Conservation (phyloP, 228 moss, liverwort and hornwort species). For the Sphagnum fallax region DNA sequence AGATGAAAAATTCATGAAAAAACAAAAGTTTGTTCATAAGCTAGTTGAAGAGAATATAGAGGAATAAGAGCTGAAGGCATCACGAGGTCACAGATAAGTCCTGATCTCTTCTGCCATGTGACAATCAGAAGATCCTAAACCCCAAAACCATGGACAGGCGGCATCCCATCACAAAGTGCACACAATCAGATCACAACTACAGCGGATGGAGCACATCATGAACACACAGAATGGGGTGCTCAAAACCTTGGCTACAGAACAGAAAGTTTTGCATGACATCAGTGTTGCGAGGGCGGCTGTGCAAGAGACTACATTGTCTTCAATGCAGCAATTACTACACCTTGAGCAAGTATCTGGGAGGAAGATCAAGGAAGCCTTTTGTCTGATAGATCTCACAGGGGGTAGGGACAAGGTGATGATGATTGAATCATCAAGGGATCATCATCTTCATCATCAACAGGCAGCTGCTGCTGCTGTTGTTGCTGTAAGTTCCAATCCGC, state of each 20-base stretch:
- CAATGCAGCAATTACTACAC: constrained; percentile 36
- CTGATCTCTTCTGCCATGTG: neutral
- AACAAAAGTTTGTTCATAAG: too few relatives aligned
- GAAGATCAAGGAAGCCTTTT: constrained; percentile 29
- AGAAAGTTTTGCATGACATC: constrained; percentile 29
- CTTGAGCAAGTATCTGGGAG: constrained; percentile 43
- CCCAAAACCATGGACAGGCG: constrained; percentile 5
- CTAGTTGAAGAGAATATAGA: too few relatives aligned
- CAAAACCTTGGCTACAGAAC: constrained; percentile 26
- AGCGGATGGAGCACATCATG: constrained; percentile 27
- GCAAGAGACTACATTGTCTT: constrained; percentile 31
- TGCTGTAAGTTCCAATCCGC: constrained; percentile 8
- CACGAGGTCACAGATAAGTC: too few relatives aligned
- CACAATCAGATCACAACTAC: constrained; percentile 17
- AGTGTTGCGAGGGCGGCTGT: constrained; percentile 26
- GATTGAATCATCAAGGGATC: neutral
- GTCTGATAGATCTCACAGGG: constrained; percentile 13
- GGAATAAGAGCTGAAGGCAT: too few relatives aligned
- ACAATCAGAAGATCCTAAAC: neutral
- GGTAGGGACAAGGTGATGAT: constrained; percentile 14
- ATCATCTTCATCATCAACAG: neutral
- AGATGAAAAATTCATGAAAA: too few relatives aligned
- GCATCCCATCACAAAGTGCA: constrained; percentile 29
- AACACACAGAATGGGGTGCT: constrained; percentile 23
- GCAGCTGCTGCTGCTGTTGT: constrained; percentile 9